phyloP scores from a whole-genome alignment of 1,284 basidiomycete species.

The Austroboletus niveus region DNA sequence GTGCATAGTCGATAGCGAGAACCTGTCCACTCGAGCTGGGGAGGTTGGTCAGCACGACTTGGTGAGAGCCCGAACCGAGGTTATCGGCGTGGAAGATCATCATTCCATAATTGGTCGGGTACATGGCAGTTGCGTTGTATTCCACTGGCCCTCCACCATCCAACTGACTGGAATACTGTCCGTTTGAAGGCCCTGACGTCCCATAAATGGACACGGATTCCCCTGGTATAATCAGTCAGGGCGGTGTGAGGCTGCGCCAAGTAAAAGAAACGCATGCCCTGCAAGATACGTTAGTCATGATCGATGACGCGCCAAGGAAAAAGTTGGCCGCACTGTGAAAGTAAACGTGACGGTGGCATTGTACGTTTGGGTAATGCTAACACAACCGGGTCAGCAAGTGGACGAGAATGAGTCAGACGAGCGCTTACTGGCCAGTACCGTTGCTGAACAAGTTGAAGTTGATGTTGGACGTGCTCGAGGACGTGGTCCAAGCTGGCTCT shows the following conservation, averaged over 20 bases:
- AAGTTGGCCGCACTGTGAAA: constrained; percentile 27
- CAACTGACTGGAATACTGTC: constrained; percentile 27
- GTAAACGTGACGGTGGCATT: constrained; percentile 28
- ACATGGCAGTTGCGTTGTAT: constrained; percentile 28
- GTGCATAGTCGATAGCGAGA: constrained; percentile 26
- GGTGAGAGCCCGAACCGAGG: constrained; percentile 30
- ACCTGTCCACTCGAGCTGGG: constrained; percentile 17
- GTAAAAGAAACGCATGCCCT: constrained; percentile 21
- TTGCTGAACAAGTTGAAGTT: constrained; percentile 26
- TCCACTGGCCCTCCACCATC: constrained; percentile 14
- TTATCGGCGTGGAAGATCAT: constrained; percentile 33
- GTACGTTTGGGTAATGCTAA: constrained; percentile 27
- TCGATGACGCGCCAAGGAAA: not conserved
- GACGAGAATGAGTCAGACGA: too few species aligned
- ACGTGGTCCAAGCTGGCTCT: constrained; percentile 22
- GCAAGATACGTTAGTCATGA: constrained; percentile 2
- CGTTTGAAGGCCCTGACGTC: constrained; percentile 28
- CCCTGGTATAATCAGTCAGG: constrained; percentile 16
- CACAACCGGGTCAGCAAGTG: too few species aligned
- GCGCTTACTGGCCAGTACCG: constrained; percentile 35
- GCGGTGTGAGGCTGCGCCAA: not conserved
- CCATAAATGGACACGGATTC: constrained; percentile 30
- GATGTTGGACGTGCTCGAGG: constrained; percentile 8
- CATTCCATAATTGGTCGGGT: constrained; percentile 24
- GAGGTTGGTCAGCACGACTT: constrained; percentile 28